Base-by-base conservation (phyloP, 2,329 filamentous ascomycete species). In the Phymatotrichopsis omnivora region DNA sequence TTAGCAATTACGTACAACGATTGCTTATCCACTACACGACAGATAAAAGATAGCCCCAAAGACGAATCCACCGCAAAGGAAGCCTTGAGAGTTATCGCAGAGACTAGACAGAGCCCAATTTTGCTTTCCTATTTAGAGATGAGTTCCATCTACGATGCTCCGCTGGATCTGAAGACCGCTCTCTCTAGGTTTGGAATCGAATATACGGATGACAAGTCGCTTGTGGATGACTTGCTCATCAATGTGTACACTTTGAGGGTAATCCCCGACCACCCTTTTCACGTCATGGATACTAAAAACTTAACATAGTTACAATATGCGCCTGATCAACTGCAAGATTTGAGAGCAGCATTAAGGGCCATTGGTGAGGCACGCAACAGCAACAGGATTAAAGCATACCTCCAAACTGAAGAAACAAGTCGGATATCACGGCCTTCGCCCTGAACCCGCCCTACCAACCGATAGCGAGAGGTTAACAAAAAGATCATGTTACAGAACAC, bases 21-120 rank as follows among this genome's bases (percentile, higher is more conserved):
- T 30, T 25, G 19, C 22, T 45, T 8, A 51, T n/a, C n/a, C n/a
- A n/a, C n/a, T n/a, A n/a, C n/a, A n/a, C n/a, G n/a, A n/a, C n/a
- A 75, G 70, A 63, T 68, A 20, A 64, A 63, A 32, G 75, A 78
- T 40, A 71, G 65, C 47, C 68, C 70, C 14, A 61, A 60, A 2
- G 67, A 68, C 50, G 64, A 67, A 57, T 67, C 69, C 25, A 64
- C 70, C 38, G 74, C 71, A 7, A 63, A 65, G 33, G 72, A 72
- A 53, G 77, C 77, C 7, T 63, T 80, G 30, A 61, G 67, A 25
- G 62, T 78, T 19, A 79, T 81, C 50, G 76, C 76, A 3, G 65
- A 74, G 20, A 60, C 68, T 43, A 68, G 77, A 10, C 70, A 75
- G 34, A 80, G 76, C 48, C 61, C 69, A 14, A 60, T 63, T 12